Base-by-base conservation (phyloP, 2,329 filamentous ascomycete genomes). In the Xylariales sp. region DNA sequence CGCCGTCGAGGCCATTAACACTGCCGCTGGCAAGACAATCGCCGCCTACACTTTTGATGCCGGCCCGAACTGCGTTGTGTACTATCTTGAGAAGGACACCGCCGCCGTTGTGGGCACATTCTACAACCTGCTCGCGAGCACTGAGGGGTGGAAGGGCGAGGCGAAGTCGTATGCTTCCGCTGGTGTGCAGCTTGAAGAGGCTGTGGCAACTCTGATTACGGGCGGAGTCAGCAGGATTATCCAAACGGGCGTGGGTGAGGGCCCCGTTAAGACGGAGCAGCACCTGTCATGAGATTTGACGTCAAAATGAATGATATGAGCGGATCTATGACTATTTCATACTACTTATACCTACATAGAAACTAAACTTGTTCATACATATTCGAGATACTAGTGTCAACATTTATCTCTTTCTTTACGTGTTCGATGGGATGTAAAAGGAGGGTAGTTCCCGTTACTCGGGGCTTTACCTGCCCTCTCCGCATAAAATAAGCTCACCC, bases 11-110 rank as follows among this genome's bases (percentile, higher is more conserved):
- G 87, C 90, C 73, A 93, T 98, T 82, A 99, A 99, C 78, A 85
- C 86, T 62, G 86, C 87, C 30, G 93, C 92, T 4, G 94, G 93
- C 62, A 91, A 89, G 82, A 90, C 88, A 0, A 87, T 98, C 18
- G 94, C 93, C 3, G 96, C 96, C 3, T 99, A 99, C 81, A 99
- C 96, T 0, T 99, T 98, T 76, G 96, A 99, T 78, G 96, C 96
- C 0, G 96, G 96, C 60, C 96, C 96, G 62, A 99, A 99, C 81
- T 94, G 94, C 48, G 97, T 99, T 58, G 89, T 99, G 58, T 99
- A 99, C 85, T 98, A 97, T 78, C 87, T 94, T 48, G 92, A 94
- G 78, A 86, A 94, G 83, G 88, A 97, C 73, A 86, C 90, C 70
- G 85, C 86, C 49, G 81, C 86, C 3, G 90, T 98, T 3, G 88